phyloP scores from a whole-genome alignment of 225 moss, liverwort and hornwort species.

The Pseudisothecium myosuroides region DNA sequence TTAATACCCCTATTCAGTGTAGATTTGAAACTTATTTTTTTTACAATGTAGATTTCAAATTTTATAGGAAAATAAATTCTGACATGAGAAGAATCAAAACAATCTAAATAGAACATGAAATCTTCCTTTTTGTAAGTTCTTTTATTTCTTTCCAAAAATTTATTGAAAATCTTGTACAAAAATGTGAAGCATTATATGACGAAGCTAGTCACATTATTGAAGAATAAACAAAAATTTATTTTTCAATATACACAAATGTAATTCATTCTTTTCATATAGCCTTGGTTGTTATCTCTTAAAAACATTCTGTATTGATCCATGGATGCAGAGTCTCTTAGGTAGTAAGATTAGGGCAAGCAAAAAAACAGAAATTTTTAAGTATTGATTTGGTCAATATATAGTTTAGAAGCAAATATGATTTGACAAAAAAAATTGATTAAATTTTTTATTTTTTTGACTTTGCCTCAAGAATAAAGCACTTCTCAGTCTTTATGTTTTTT shows the following conservation, averaged over 20 bases:
- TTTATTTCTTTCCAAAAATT: neutral
- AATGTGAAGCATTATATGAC: neutral
- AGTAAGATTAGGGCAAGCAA: neutral
- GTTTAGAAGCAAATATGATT: neutral
- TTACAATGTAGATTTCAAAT: neutral
- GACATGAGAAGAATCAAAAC: neutral
- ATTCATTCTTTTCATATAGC: neutral
- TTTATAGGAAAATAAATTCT: neutral
- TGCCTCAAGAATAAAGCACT: fast-evolving
- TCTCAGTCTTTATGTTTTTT: neutral
- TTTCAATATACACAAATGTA: fast-evolving
- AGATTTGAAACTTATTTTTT: too few relatives aligned
- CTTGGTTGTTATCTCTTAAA: fast-evolving
- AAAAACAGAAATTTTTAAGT: fast-evolving
- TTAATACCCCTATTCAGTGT: too few relatives aligned
- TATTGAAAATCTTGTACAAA: neutral
- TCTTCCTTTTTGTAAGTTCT: neutral
- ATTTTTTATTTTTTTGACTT: neutral
- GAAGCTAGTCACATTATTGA: neutral
- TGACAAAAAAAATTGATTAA: neutral
- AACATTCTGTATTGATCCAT: neutral
- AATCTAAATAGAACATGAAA: neutral
- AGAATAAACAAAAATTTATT: neutral
- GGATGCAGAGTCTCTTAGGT: fast-evolving
- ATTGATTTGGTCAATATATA: neutral